These are phyloP conservation scores for Arxiozyma slooffiae DNA, from an alignment of 1,139 yeast species.

Conservation along the genomic window DNA sequence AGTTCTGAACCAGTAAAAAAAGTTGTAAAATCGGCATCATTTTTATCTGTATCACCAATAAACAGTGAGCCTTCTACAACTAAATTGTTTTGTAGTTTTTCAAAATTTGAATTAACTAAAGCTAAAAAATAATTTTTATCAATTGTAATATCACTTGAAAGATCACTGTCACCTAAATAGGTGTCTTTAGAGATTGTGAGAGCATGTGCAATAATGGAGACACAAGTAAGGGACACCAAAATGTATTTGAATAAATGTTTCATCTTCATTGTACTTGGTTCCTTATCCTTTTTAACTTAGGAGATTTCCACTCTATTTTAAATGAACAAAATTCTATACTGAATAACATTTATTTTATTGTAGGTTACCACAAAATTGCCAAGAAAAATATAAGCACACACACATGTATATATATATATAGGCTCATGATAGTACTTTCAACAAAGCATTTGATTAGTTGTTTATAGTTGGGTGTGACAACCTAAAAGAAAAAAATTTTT, in stretches of 20 bases:
- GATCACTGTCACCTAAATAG: background rate
- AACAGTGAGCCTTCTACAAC: slow-evolving; percentile 9
- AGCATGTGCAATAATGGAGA: background rate
- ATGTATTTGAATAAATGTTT: too few relatives aligned
- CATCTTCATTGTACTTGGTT: background rate
- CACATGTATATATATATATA: too few relatives aligned
- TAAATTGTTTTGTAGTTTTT: slow-evolving; percentile 7
- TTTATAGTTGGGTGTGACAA: too few relatives aligned
- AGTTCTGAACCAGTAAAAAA: slow-evolving; percentile 6
- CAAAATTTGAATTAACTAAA: slow-evolving; percentile 7
- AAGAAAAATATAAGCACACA: too few relatives aligned
- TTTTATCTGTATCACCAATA: slow-evolving; percentile 9
- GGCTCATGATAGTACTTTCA: too few relatives aligned
- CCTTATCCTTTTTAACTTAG: background rate
- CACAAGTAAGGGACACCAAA: background rate
- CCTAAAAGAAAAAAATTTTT: too few relatives aligned
- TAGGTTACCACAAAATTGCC: too few relatives aligned
- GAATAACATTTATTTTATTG: too few relatives aligned
- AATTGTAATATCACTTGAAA: slow-evolving; percentile 6
- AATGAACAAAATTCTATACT: too few relatives aligned
- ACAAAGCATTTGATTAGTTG: too few relatives aligned
- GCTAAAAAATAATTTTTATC: slow-evolving; percentile 9
- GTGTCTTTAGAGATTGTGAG: background rate
- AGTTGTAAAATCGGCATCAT: slow-evolving; percentile 2
- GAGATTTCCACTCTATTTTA: too few relatives aligned